These are phyloP conservation scores for Tuber indicum DNA, from an alignment of 495 filamentous ascomycete species.

Conservation along the genomic window DNA sequence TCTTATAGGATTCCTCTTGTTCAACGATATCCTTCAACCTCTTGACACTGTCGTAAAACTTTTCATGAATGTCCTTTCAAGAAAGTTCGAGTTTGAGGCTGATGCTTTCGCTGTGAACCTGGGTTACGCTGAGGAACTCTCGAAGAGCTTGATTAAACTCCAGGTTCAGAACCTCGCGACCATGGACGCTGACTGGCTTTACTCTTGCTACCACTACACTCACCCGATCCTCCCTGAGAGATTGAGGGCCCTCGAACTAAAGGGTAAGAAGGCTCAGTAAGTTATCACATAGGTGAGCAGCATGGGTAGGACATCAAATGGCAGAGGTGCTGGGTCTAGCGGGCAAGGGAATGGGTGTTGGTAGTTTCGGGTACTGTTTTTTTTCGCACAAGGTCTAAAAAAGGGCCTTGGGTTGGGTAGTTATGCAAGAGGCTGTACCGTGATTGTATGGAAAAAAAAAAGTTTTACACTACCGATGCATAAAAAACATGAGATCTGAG, in stretches of 20 bases:
- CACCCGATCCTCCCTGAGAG: conserved; percentile 94
- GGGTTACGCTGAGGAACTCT: conserved; percentile 79
- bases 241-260: conserved; percentile 82
- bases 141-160: conserved; percentile 84
- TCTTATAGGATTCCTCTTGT: conserved; percentile 92
- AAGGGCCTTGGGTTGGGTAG: neutral
- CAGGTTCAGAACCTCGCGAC: conserved; percentile 96
- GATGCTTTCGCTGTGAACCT: conserved; percentile 78
- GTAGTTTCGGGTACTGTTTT: neutral
- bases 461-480: neutral
- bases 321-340: neutral
- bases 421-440: neutral
- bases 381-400: neutral
- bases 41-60: conserved; percentile 90
- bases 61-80: conserved; percentile 89
- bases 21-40: conserved; percentile 85
- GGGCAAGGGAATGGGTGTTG: neutral
- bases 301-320: neutral
- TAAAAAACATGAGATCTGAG: neutral
- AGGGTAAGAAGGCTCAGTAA: conserved; percentile 49
- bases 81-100: conserved; percentile 92
- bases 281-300: neutral
- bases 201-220: conserved; percentile 95
- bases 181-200: conserved; percentile 98
- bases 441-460: neutral